Evolutionary conservation across 2,329 filamentous ascomycete species (phyloP).

Genomic region (Microascus cirrosus): DNA sequence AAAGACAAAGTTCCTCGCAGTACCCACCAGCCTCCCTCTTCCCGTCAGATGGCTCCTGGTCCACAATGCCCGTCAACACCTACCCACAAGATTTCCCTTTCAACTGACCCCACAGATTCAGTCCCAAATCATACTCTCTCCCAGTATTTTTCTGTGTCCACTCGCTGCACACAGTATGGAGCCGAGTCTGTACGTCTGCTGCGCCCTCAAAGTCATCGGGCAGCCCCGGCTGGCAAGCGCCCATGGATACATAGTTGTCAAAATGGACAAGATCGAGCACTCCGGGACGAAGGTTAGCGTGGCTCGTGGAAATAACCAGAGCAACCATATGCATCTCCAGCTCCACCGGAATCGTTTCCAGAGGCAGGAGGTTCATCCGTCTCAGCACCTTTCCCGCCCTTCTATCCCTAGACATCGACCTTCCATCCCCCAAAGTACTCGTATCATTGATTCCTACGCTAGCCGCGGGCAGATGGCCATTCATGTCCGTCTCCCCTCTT

Average conservation of each 20-base stretch:
- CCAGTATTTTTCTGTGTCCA: neutral
- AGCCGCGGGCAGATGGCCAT: neutral
- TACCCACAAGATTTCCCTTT: slow-evolving; percentile 1
- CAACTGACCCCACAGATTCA: neutral
- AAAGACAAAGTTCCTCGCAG: neutral
- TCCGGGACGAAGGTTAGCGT: neutral
- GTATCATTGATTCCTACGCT: neutral
- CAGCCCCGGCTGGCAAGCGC: neutral
- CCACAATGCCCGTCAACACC: neutral
- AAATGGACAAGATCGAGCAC: neutral
- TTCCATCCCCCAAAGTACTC: neutral
- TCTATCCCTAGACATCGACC: slow-evolving; percentile 7
- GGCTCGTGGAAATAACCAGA: neutral
- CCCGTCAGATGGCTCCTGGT: neutral
- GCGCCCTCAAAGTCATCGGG: neutral
- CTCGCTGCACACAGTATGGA: neutral
- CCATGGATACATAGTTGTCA: neutral
- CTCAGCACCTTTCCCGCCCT: neutral
- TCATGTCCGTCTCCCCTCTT: neutral
- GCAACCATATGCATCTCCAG: neutral
- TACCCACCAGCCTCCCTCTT: neutral
- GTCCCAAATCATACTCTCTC: neutral
- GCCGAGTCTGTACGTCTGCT: neutral
- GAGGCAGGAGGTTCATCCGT: neutral
- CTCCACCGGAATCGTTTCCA: neutral